Percentiles rank a stretch among this genome's conserved stretches.
These are phyloP conservation scores for Aspergillus terreus DNA, from an alignment of 2,329 filamentous ascomycete genomes.

Conservation along the genomic window DNA sequence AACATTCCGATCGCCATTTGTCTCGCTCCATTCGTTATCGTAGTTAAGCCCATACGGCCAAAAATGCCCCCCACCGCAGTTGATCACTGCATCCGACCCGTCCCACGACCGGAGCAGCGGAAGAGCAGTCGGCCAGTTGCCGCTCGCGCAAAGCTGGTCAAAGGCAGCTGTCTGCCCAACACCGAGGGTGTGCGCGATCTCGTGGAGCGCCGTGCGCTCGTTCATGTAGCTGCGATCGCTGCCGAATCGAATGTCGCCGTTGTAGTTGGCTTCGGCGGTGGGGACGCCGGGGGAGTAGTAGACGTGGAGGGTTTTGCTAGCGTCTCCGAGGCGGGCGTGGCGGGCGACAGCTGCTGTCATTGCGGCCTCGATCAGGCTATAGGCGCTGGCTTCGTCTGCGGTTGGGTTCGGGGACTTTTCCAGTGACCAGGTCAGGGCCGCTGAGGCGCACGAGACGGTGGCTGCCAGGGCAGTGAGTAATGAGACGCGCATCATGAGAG, in stretches of 20 bases:
- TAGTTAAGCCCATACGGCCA: conserved; percentile 10
- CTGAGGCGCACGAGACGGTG: not conserved
- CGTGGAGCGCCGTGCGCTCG: conserved; percentile 8
- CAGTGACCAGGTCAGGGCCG: not conserved
- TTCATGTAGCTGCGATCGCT: conserved; percentile 4
- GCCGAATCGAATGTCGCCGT: conserved; percentile 6
- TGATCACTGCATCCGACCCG: conserved; percentile 2
- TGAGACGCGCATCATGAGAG: not conserved
- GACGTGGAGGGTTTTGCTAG: conserved; percentile 3
- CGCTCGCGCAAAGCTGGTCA: conserved; percentile 1
- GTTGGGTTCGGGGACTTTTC: not conserved
- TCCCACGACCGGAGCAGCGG: conserved; percentile 7
- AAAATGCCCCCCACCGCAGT: conserved; percentile 6
- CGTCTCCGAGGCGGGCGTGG: conserved; percentile 4
- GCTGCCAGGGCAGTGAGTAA: not conserved
- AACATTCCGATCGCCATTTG: conserved; percentile 6
- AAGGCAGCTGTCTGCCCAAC: conserved; percentile 7
- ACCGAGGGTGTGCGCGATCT: conserved; percentile 8
- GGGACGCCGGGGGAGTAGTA: conserved; percentile 7
- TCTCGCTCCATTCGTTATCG: conserved; percentile 8
- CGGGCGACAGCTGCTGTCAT: conserved; percentile 7
- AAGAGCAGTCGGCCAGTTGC: conserved; percentile 3
- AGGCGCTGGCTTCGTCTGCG: conserved; percentile 1
- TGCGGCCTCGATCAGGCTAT: conserved; percentile 3
- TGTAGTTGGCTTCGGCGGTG: conserved; percentile 8